Evolutionary conservation across 2,329 filamentous ascomycete species (phyloP), one percentile per base, ranked within the genome.

Genomic region (Colletotrichum spinosum): DNA sequence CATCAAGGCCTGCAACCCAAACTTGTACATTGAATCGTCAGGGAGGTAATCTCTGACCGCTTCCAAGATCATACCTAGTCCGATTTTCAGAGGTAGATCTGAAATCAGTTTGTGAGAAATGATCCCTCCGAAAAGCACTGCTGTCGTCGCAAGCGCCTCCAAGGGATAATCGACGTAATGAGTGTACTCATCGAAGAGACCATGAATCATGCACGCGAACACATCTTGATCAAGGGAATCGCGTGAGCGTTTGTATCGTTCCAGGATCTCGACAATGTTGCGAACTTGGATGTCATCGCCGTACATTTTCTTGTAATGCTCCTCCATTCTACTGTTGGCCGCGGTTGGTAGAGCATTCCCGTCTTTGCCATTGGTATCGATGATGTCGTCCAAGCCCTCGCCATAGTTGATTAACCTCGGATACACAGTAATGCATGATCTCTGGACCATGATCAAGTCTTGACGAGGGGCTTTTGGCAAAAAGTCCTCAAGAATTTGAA

Each of bases 301-400:
- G 75, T 99, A 99, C 94, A 99, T 98, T 73, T 92, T 92, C 78
- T 97, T 97, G 77, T 97, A 99, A 68, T 97, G 90, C 70, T 97
- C 93, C 74, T 98, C 94, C 96, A 99, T 99, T 76, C 93, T 92
- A 69, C 87, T 88, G 70, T 97, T 94, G 58, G 95, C 93, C 25
- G 90, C 88, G 17, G 87, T 84, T 0, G 94, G 91, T 2, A 99
- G 85, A 1, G 88, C 85, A 72, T 98, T 97, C n/a, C 92, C 90
- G 17, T 90, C 88, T 70, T 89, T 87, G 49, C 93, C 92, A 73
- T 97, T 97, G 9, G 86, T 84, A 72, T 98, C 93, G 69, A 99
- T 94, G 46, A 98, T 89, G 62, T 96, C 92, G 76, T 99, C 94
- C 68, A 91, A 94, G 4, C 92, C 94, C 78, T 97, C 93, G 2